Evolutionary conservation across 352 stramenopile species (phyloP).

Genomic region (Stramenopiles sp.): DNA sequence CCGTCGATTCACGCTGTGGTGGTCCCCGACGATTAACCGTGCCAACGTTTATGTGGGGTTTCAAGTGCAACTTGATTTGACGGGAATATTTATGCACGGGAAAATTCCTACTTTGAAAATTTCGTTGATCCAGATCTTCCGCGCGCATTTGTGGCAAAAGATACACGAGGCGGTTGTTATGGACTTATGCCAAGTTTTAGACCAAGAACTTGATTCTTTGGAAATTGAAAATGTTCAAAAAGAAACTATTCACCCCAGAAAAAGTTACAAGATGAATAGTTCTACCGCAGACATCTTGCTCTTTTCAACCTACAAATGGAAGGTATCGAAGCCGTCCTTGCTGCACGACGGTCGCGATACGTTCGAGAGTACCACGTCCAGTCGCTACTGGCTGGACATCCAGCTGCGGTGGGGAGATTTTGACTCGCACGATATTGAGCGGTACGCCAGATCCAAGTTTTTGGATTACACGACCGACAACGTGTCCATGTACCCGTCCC

Average conservation of each 20-base stretch:
- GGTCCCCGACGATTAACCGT: slow-evolving; percentile 98
- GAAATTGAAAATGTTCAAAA: slow-evolving; percentile 99
- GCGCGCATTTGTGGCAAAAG: slow-evolving; percentile 99
- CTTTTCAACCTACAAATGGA: slow-evolving; percentile 98
- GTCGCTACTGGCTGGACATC: slow-evolving; percentile 99
- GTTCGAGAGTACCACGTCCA: slow-evolving; percentile 78
- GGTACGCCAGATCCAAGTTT: slow-evolving; percentile 96
- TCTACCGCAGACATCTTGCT: slow-evolving; percentile 96
- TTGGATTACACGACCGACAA: slow-evolving; percentile 99
- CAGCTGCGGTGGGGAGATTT: slow-evolving; percentile 99
- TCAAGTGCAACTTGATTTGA: slow-evolving; percentile 98
- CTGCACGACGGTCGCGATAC: slow-evolving; percentile 84
- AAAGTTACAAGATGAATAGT: slow-evolving; percentile 99
- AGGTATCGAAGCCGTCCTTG: slow-evolving; percentile 50
- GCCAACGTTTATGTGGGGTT: slow-evolving; percentile 99
- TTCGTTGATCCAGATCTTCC: slow-evolving; percentile 82
- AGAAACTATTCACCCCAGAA: slow-evolving; percentile 97
- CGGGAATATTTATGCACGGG: slow-evolving; percentile 99
- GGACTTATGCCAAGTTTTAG: slow-evolving; percentile 85
- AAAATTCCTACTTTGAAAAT: slow-evolving; percentile 99
- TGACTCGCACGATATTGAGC: slow-evolving; percentile 98
- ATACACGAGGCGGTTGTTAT: slow-evolving; percentile 97
- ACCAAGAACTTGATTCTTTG: slow-evolving; percentile 94
- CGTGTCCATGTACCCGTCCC: slow-evolving; percentile 98
- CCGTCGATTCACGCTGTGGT: slow-evolving; percentile 98